Evolutionary conservation across 495 filamentous ascomycete genomes (phyloP).

Genomic region (Penicillium samsonianum): DNA sequence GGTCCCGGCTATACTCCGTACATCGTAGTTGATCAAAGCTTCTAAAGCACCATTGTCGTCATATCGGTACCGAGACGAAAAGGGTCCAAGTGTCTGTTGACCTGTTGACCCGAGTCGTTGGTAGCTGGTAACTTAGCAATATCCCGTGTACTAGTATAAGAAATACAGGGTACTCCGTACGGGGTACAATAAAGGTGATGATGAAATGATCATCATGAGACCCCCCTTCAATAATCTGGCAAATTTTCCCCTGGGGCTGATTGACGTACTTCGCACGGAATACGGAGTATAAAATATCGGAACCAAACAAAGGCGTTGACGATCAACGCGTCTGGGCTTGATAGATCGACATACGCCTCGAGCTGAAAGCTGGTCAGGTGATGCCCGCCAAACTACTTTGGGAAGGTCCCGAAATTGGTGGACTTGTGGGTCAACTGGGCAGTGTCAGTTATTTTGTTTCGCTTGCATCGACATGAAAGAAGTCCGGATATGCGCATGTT

Average conservation of each 20-base stretch:
- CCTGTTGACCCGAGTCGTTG: conserved; percentile 4
- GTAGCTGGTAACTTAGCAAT: neutral
- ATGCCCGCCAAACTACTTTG: conserved; percentile 4
- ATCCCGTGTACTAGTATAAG: neutral
- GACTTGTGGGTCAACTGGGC: neutral
- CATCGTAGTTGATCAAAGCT: neutral
- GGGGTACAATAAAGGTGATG: neutral
- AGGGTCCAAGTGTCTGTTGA: conserved; percentile 9
- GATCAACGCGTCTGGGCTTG: conserved; percentile 10
- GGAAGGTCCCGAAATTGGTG: conserved; percentile 7
- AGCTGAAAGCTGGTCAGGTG: conserved; percentile 7
- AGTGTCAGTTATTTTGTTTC: neutral
- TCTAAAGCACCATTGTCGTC: neutral
- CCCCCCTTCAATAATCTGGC: neutral
- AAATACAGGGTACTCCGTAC: neutral
- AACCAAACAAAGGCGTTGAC: conserved; percentile 3
- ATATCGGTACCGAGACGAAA: neutral
- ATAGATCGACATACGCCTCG: conserved; percentile 3
- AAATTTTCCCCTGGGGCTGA: neutral
- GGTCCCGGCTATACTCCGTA: neutral
- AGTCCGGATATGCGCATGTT: neutral
- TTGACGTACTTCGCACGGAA: neutral
- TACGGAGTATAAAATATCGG: neutral
- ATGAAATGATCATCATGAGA: conserved; percentile 8
- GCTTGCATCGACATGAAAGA: neutral